phyloP scores from a whole-genome alignment of 176 grass and related monocot species.

The Cymbopogon citratus region DNA sequence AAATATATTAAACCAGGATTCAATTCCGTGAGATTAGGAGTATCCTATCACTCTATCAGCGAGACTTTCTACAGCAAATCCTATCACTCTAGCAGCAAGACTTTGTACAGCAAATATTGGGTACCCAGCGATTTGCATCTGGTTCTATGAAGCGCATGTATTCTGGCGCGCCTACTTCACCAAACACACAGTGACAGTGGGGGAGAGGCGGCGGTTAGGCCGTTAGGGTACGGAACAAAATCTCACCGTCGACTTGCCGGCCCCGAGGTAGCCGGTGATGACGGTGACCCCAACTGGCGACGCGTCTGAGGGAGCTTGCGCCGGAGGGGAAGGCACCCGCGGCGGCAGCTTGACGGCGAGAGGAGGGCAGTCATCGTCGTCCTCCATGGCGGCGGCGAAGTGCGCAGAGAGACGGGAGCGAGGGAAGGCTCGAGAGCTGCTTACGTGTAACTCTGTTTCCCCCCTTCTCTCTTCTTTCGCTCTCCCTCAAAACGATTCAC shows the following conservation, averaged over 20 bases:
- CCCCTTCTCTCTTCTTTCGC: too few species aligned
- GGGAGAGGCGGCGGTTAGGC: not conserved
- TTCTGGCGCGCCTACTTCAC: not conserved
- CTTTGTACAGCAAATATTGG: not conserved
- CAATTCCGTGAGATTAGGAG: conserved; percentile 19
- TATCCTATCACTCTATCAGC: not conserved
- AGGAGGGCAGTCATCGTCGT: conserved; percentile 60
- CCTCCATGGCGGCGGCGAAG: conserved; percentile 48
- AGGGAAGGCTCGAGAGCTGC: not conserved
- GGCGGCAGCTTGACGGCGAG: conserved; percentile 49
- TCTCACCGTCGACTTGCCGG: conserved; percentile 86
- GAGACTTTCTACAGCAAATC: not conserved
- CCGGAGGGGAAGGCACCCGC: not conserved
- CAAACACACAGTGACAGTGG: not conserved
- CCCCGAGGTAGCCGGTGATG: conserved; percentile 93
- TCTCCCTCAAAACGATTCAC: not conserved
- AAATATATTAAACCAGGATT: not conserved
- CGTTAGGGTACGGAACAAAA: conserved; percentile 19
- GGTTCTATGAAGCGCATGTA: not conserved
- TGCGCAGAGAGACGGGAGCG: not conserved
- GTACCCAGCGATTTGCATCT: not conserved
- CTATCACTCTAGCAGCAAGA: not conserved
- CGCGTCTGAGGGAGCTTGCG: not conserved
- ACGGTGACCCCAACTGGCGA: conserved; percentile 81
- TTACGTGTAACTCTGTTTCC: not conserved